Evolutionary conservation across 2,329 filamentous ascomycete genomes (phyloP).

Genomic region (Xylaria sp.): DNA sequence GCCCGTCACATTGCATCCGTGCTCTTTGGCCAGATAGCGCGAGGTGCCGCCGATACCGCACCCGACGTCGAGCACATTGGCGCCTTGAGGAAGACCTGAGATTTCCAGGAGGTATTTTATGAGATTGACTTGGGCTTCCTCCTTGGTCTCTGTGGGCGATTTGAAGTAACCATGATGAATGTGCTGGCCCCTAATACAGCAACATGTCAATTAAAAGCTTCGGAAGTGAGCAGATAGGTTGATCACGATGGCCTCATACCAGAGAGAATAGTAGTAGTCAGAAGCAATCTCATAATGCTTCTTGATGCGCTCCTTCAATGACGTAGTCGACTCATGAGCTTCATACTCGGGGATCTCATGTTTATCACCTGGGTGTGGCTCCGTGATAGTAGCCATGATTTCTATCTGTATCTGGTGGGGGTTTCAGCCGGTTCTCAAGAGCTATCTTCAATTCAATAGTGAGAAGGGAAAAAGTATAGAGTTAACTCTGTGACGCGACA

Average conservation of each 20-base stretch:
- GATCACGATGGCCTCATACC: constrained; percentile 53
- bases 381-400: constrained; percentile 22
- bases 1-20: constrained; percentile 65
- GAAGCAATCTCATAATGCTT: constrained; percentile 70
- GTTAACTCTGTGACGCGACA: background rate
- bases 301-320: constrained; percentile 68
- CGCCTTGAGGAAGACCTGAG: constrained; percentile 53
- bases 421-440: background rate
- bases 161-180: constrained; percentile 72
- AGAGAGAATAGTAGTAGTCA: constrained; percentile 70
- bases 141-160: constrained; percentile 63
- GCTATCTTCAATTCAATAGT: background rate
- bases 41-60: constrained; percentile 71
- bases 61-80: constrained; percentile 67
- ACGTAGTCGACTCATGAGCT: constrained; percentile 43
- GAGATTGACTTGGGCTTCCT: constrained; percentile 67
- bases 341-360: constrained; percentile 47
- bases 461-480: background rate
- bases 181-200: constrained; percentile 65
- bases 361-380: constrained; percentile 46
- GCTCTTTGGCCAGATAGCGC: constrained; percentile 63
- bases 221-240: background rate
- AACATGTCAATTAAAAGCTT: constrained; percentile 20
- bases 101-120: constrained; percentile 65
- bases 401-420: background rate